These are phyloP conservation scores for Malassezia dermatis DNA, from an alignment of 1,284 basidiomycete species.

Conservation along the genomic window DNA sequence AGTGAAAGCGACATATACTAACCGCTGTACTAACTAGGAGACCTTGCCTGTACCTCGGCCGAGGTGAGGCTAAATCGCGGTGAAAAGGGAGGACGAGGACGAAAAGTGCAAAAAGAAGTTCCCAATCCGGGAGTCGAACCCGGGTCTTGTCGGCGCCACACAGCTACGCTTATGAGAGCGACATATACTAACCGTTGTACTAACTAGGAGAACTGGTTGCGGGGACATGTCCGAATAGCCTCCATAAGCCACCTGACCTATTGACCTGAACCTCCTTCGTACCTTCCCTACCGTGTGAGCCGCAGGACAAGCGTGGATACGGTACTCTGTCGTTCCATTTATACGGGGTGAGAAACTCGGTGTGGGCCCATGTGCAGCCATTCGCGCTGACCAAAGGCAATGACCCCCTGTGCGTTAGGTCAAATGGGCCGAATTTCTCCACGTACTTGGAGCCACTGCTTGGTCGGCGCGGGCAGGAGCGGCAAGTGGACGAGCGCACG, in stretches of 20 bases:
- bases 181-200: slow-evolving; percentile 24
- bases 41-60: not conserved
- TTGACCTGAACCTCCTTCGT: no score
- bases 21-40: slow-evolving; percentile 22
- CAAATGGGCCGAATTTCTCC: not conserved
- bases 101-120: slow-evolving; percentile 16
- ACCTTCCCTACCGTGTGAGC: no score
- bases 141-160: slow-evolving; percentile 22
- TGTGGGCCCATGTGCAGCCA: not conserved
- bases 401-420: slow-evolving; percentile 3
- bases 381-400: not conserved
- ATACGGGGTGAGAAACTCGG: not conserved
- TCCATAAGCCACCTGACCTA: not conserved
- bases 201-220: slow-evolving; percentile 18
- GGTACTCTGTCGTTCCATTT: not conserved
- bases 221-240: not conserved
- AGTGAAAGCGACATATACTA: slow-evolving; percentile 23
- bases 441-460: slow-evolving; percentile 9
- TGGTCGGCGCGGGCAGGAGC: not conserved
- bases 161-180: slow-evolving; percentile 16
- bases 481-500: not conserved
- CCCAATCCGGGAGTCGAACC: slow-evolving; percentile 24
- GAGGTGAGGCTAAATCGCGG: not conserved
- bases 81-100: no score
- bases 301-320: no score